Conservation (phyloP, 1,284 basidiomycete genomes). For the Peniophora sp. region DNA sequence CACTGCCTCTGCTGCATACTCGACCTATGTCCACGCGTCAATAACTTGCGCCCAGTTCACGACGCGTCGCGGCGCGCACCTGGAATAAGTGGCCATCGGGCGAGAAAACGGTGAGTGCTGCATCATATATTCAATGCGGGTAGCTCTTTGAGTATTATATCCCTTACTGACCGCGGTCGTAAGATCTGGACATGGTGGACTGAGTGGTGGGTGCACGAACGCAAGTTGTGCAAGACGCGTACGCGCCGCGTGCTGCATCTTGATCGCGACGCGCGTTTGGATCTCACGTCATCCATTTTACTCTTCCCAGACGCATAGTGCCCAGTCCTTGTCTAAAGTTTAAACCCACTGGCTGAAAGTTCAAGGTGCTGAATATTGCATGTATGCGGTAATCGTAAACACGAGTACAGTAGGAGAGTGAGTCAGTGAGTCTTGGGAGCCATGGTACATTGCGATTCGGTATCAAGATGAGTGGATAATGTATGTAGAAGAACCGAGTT, state of each 20-base stretch:
- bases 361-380: neutral
- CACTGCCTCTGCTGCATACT: constrained; percentile 97
- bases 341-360: neutral
- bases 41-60: neutral
- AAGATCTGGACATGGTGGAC: constrained; percentile 60
- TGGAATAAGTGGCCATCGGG: constrained; percentile 94
- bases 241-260: neutral
- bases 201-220: constrained; percentile 6
- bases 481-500: no score
- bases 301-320: neutral
- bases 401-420: neutral
- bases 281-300: neutral
- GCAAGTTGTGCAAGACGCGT: neutral
- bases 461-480: no score
- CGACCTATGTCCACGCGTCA: constrained; percentile 55
- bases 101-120: constrained; percentile 90
- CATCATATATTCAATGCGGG: neutral
- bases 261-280: neutral
- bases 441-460: no score
- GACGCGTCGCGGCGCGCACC: constrained; percentile 34
- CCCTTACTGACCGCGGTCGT: constrained; percentile 72
- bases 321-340: neutral
- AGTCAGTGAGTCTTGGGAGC: neutral
- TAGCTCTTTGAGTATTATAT: neutral
- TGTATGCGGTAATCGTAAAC: neutral